phyloP scores from a whole-genome alignment of 768 basidiomycete genomes.

The Russula brevipes region DNA sequence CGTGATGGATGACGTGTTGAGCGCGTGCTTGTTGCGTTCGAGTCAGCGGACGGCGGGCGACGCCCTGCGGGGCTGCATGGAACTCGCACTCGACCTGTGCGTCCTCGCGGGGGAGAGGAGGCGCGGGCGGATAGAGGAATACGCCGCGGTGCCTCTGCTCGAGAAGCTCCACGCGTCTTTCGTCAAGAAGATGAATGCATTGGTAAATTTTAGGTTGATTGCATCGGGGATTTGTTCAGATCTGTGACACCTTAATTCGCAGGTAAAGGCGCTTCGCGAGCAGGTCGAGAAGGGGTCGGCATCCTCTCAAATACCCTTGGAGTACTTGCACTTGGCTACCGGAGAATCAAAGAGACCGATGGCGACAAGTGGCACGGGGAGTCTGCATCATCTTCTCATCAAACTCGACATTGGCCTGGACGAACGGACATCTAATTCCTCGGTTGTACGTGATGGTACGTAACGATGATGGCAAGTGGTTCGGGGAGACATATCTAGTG shows the following conservation, averaged over 20 bases:
- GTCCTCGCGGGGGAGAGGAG: conserved; percentile 58
- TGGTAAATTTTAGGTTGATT: conserved; percentile 43
- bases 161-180: conserved; percentile 53
- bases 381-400: conserved; percentile 25
- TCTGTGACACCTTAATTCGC: conserved; percentile 17
- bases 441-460: neutral
- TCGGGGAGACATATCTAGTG: conserved; percentile 19
- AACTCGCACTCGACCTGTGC: conserved; percentile 62
- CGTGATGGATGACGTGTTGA: conserved; percentile 69
- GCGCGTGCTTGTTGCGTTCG: conserved; percentile 66
- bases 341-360: conserved; percentile 12
- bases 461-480: neutral
- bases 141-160: conserved; percentile 54
- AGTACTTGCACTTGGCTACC: conserved; percentile 21
- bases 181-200: conserved; percentile 45
- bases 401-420: conserved; percentile 21
- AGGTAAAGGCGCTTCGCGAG: conserved; percentile 54
- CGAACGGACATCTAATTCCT: neutral
- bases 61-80: conserved; percentile 55
- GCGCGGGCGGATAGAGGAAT: conserved; percentile 52
- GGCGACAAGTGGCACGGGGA: conserved; percentile 19
- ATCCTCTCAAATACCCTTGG: conserved; percentile 22
- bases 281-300: conserved; percentile 47
- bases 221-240: neutral
- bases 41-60: conserved; percentile 63